Percentiles rank a stretch among this genome's conserved stretches.
Evolutionary conservation across 2,329 filamentous ascomycete genomes (phyloP).

Genomic region (Ceratocystiopsis brevicomis): DNA sequence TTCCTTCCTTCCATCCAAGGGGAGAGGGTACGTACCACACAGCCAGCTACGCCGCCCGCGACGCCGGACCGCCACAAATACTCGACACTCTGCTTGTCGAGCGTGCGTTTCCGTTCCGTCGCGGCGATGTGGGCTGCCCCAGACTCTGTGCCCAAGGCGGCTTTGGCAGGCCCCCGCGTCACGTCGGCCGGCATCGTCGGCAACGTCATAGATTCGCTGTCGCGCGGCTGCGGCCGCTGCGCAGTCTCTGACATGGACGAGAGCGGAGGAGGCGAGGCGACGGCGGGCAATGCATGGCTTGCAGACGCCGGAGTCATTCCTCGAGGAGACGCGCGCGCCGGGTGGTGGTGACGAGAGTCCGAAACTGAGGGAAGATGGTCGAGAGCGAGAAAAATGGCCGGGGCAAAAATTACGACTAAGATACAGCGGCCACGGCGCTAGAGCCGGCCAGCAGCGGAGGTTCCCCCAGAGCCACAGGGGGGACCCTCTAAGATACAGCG

Average conservation of each 20-base stretch:
- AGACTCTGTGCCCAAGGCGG: too few relatives aligned
- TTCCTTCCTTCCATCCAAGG: too few relatives aligned
- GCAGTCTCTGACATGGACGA: constrained; percentile 33
- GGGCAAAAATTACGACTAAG: not conserved
- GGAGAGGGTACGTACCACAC: constrained; percentile 40
- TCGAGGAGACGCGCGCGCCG: constrained; percentile 7
- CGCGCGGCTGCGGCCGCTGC: constrained; percentile 20
- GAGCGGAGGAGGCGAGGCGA: constrained; percentile 1
- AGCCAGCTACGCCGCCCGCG: constrained; percentile 79
- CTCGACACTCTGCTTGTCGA: constrained; percentile 56
- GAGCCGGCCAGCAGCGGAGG: too few relatives aligned
- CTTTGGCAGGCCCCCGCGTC: too few relatives aligned
- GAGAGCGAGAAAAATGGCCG: not conserved
- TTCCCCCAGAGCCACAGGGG: too few relatives aligned
- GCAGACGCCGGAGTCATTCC: constrained; percentile 37
- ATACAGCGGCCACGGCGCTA: too few relatives aligned
- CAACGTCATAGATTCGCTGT: constrained; percentile 11
- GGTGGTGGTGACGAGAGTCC: not conserved
- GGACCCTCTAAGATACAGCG: too few relatives aligned
- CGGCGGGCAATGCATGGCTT: constrained; percentile 26
- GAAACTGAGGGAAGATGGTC: not conserved
- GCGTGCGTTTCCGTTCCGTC: constrained; percentile 23
- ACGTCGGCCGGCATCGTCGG: not conserved
- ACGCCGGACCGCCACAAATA: constrained; percentile 71
- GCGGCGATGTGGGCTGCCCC: constrained; percentile 23